These are phyloP conservation scores for Globisporangium splendens DNA, from an alignment of 352 stramenopile species.

Conservation along the genomic window DNA sequence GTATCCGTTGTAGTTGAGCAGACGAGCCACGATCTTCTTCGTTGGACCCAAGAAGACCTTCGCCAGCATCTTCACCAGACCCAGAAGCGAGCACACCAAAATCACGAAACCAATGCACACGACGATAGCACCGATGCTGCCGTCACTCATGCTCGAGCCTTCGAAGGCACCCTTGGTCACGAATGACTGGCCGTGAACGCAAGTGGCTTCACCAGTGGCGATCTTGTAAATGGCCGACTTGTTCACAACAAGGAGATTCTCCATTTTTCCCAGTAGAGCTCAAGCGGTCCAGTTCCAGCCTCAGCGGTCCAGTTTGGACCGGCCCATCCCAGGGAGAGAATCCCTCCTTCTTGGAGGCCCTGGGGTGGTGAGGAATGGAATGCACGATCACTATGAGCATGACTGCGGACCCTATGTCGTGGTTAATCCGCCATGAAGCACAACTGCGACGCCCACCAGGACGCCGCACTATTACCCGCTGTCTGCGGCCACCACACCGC, in stretches of 20 bases:
- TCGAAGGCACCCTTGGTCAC: constrained; percentile 36
- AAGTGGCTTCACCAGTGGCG: constrained; percentile 24
- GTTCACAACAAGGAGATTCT: constrained; percentile 35
- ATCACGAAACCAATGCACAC: constrained; percentile 41
- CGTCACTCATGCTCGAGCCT: constrained; percentile 27
- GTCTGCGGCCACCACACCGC: too few species aligned
- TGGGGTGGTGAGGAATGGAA: too few species aligned
- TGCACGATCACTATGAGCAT: too few species aligned
- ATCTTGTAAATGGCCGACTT: constrained; percentile 37
- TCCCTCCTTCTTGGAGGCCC: too few species aligned
- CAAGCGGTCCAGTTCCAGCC: too few species aligned
- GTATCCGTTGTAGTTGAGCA: constrained; percentile 89
- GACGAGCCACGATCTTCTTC: constrained; percentile 81
- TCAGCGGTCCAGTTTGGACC: too few species aligned
- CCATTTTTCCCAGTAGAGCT: too few species aligned
- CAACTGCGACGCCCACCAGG: too few species aligned
- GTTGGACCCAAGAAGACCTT: constrained; percentile 77
- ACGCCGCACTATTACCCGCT: too few species aligned
- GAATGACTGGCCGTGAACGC: constrained; percentile 25
- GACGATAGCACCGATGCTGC: constrained; percentile 41
- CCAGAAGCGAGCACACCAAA: constrained; percentile 43
- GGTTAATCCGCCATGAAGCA: too few species aligned
- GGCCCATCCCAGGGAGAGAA: too few species aligned
- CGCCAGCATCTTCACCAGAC: constrained; percentile 47
- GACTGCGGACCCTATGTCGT: too few species aligned